Base-by-base conservation (phyloP, 257 asterid genomes). In the Paraleonurus japonicus region DNA sequence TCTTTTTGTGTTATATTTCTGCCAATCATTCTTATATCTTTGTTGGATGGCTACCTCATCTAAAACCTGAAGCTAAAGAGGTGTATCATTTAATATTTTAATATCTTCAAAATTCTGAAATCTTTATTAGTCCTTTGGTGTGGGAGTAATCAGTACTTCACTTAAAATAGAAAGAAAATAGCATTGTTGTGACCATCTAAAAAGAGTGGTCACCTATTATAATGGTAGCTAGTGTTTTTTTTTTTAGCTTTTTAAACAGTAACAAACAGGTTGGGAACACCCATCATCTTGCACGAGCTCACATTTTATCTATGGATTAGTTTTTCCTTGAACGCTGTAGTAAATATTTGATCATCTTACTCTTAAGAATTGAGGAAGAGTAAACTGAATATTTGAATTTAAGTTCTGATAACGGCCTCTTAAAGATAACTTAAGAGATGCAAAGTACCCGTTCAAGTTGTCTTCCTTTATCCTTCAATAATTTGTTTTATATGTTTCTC, bases 231-330 rank as follows among this genome's bases (percentile, higher is more conserved):
- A 19, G 9, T 47, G 9, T 47, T 4, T 16, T 47, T 47, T 4
- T 16, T 47, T 47, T 37, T 23, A 22, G 4, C 24, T 65, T 45
- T 67, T 72, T 33, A 32, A 61, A 61, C 12, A 5, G 2, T 33
- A 13, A 3, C 15, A 12, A n/a, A 58, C 24, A 9, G 24, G 22
- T 23, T 30, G 67, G 19, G 30, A 61, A 69, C 35, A 27, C 22
- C 66, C 39, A 23, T 50, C 41, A 24, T 76, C 68, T 33, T 61
- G 15, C 39, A 48, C 32, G 57, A n/a, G 33, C 62, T 66, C 59
- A 12, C 7, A 4, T 17, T 53, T 0, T 24, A 7, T 27, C 22
- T 4, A 15, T 37, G 7, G 23, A 47, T 48, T 69, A 45, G 16
- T 32, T 3, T 19, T 27, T 22, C 12, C 33, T 22, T n/a, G 50